Evolutionary conservation across 2,329 filamentous ascomycete genomes (phyloP), one percentile per base, ranked within the genome.

Genomic region (Pseudopyricularia cyperi): DNA sequence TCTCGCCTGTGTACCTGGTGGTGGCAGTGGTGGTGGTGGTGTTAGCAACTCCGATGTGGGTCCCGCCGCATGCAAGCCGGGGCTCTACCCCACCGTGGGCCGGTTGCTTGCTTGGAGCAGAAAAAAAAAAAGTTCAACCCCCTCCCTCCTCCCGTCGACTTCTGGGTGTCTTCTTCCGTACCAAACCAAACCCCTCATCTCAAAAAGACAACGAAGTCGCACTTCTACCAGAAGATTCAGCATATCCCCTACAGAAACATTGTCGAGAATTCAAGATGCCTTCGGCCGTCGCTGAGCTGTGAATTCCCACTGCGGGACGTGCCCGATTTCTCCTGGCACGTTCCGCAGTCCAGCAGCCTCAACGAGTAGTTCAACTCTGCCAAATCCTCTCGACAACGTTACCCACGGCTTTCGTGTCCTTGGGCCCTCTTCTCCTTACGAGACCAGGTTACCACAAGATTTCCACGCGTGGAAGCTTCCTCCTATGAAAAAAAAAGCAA

Each of bases 241-340:
- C 63, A 58, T 60, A 64, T 57, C 59, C 56, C 64, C 39, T 44
- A 44, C 39, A 44, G 39, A 74, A 78, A 80, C 82, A 84, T 83
- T 75, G 82, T 86, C 83, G 82, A 85, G 74, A 75, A 67, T 57
- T 59, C 65, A 75, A 73, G 69, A 83, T 82, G 79, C 80, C 80
- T 79, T 80, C 76, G 82, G 82, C 83, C 76, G 74, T 85, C 83
- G 83, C 82, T 87, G 84, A 85, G 85, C 87, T 91, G 85, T 94
- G 89, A 90, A 88, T 79, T 72, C 79, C 82, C 82, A 83, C 85
- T 89, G 81, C 83, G 83, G 82, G 80, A 75, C 73, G 69, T 70
- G 68, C 75, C 71, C 65, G 69, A 69, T 65, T 65, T 61, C 63
- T 63, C 66, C 64, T 67, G 69, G 70, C 71, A 63, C 76, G 79